Evolutionary conservation across 257 asterid genomes (phyloP), one percentile per base, ranked within the genome.

Genomic region (Verbascum thapsus): DNA sequence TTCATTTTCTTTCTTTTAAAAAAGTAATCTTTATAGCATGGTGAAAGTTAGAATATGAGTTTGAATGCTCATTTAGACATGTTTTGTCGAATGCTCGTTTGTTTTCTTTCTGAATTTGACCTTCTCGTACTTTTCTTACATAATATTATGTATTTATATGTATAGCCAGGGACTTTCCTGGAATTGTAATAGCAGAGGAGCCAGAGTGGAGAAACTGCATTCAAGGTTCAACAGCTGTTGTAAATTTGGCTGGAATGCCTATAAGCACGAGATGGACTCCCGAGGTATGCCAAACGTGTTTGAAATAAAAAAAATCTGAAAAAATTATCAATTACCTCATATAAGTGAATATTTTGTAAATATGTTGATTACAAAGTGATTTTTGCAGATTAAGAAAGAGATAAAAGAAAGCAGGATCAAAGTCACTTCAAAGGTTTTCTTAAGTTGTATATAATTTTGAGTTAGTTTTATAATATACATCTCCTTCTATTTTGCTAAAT

Each of bases 181-280:
- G 84, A 72, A 61, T 88, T 54, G 75, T 75, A 48, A 83, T 92
- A 55, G 95, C 95, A 0, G 98, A 85, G 74, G 95, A 88, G 78
- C 58, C 83, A 15, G 94, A 86, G 62, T 92, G 98, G 98, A 78
- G 63, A 73, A 78, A 78, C 54, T 83, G 85, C 79, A 85, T 92
- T 71, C 85, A 72, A 66, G 94, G 96, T 42, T 92, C 98, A 26
- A 85, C 95, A 5, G 97, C 96, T 38, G 96, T 92, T 11, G 97
- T 92, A 57, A 88, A 92, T 80, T 74, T 92, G 78, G 98, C 98
- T 32, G 98, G 98, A 61, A n/a, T 67, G 79, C 86, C 98, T 22
- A 83, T 88, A 71, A 86, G 95, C 78, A 81, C 88, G 2, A 88
- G 98, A 83, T 88, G 98, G 97, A 83, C 97, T 15, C 80, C 95